Conservation (phyloP, 2,329 filamentous ascomycete genomes). For the Cryphonectria parasitica region DNA sequence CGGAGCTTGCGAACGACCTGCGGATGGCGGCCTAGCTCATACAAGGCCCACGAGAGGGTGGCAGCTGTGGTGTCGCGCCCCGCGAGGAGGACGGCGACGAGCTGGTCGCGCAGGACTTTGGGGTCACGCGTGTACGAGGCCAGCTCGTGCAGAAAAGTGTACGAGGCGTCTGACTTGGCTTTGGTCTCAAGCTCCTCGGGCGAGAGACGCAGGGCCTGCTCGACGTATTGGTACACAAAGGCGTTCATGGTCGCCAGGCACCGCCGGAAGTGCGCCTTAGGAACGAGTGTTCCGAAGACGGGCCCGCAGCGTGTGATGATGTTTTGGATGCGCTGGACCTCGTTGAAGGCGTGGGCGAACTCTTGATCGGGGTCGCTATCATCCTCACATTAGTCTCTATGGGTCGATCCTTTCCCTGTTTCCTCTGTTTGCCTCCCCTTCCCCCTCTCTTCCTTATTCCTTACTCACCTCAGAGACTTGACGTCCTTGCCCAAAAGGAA, state of each 20-base stretch:
- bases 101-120: conserved; percentile 78
- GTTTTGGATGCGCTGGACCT: conserved; percentile 76
- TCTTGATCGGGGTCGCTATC: conserved; percentile 59
- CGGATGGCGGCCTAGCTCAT: conserved; percentile 77
- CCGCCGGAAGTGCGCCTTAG: conserved; percentile 64
- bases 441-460: too few relatives aligned
- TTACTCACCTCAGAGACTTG: conserved; percentile 57
- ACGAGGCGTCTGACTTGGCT: conserved; percentile 70
- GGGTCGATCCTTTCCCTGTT: neutral
- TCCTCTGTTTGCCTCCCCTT: too few relatives aligned
- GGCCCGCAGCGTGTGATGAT: conserved; percentile 68
- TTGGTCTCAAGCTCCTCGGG: conserved; percentile 74
- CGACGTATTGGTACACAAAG: conserved; percentile 80
- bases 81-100: conserved; percentile 80
- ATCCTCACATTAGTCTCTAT: neutral
- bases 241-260: conserved; percentile 71
- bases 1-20: conserved; percentile 70
- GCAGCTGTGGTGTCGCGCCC: conserved; percentile 86
- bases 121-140: conserved; percentile 76
- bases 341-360: conserved; percentile 82
- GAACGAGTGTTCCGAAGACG: conserved; percentile 61
- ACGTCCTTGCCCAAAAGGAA: conserved; percentile 83
- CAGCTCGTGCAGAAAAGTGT: conserved; percentile 87
- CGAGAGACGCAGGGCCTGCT: conserved; percentile 69
- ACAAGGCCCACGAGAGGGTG: conserved; percentile 80